Evolutionary conservation across 2,329 filamentous ascomycete species (phyloP).

Genomic region (Plectosphaerella plurivora): DNA sequence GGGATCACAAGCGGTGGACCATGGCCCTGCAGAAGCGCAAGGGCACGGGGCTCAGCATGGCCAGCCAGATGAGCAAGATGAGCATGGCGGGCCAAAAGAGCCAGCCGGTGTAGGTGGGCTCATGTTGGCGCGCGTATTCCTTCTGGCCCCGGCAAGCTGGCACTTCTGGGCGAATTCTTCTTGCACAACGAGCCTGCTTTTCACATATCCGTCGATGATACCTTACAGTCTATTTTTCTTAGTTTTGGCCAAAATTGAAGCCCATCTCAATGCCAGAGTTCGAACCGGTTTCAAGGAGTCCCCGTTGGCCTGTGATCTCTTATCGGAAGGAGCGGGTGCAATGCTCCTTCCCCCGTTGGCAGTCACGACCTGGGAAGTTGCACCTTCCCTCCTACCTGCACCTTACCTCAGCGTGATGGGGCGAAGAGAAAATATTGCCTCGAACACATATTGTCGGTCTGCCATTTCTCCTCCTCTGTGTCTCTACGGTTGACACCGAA

Average conservation of each 20-base stretch:
- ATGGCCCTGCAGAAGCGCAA: constrained; percentile 44
- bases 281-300: too few species aligned
- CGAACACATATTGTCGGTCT: too few species aligned
- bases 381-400: too few species aligned
- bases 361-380: too few species aligned
- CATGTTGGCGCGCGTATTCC: not conserved
- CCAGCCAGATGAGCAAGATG: constrained; percentile 40
- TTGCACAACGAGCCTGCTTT: not conserved
- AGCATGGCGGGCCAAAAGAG: constrained; percentile 20
- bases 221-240: not conserved
- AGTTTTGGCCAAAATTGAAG: not conserved
- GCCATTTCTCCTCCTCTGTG: too few species aligned
- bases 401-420: too few species aligned
- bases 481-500: too few species aligned
- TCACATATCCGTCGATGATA: not conserved
- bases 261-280: not conserved
- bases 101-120: not conserved
- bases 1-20: constrained; percentile 39
- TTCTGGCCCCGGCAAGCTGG: not conserved
- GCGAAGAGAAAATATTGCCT: too few species aligned
- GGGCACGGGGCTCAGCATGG: constrained; percentile 49
- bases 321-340: too few species aligned
- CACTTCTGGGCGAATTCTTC: not conserved
- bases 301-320: too few species aligned
- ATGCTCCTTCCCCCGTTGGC: too few species aligned